These are phyloP conservation scores for Musa itinerans DNA, from an alignment of 176 grass and related monocot genomes.

Conservation along the genomic window DNA sequence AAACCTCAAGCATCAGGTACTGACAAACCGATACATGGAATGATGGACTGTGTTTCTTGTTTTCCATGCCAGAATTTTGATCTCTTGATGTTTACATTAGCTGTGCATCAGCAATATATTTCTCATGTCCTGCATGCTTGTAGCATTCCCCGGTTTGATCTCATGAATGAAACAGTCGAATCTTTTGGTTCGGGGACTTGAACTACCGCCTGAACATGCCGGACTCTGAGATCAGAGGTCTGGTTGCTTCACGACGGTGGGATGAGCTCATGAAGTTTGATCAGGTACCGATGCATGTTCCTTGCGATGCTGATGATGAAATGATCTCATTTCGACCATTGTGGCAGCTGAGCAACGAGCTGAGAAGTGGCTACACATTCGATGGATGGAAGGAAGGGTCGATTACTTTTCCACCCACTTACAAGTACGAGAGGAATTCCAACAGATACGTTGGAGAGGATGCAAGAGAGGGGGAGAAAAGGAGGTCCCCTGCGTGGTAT, in stretches of 20 bases:
- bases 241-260: constrained; percentile 36
- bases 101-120: too few species aligned
- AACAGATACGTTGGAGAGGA: constrained; percentile 43
- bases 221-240: constrained; percentile 32
- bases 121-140: neutral
- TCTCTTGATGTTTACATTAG: neutral
- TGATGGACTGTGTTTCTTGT: too few species aligned
- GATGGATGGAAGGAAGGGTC: constrained; percentile 52
- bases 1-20: constrained; percentile 24
- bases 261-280: constrained; percentile 52
- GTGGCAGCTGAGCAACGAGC: constrained; percentile 46
- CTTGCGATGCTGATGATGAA: neutral
- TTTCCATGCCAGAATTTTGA: neutral
- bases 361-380: constrained; percentile 47
- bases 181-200: constrained; percentile 77
- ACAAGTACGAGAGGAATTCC: constrained; percentile 52
- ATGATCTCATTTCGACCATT: neutral
- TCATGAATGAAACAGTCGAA: constrained; percentile 29
- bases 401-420: constrained; percentile 56
- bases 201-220: constrained; percentile 52
- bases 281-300: constrained; percentile 31
- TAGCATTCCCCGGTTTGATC: neutral
- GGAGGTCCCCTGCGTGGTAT: constrained; percentile 62
- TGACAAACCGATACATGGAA: neutral
- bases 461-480: constrained; percentile 44